Percentiles rank a stretch among this genome's conserved stretches.
Conservation (phyloP, 306 rosid species). For the Oxytropis ochrocephala region DNA sequence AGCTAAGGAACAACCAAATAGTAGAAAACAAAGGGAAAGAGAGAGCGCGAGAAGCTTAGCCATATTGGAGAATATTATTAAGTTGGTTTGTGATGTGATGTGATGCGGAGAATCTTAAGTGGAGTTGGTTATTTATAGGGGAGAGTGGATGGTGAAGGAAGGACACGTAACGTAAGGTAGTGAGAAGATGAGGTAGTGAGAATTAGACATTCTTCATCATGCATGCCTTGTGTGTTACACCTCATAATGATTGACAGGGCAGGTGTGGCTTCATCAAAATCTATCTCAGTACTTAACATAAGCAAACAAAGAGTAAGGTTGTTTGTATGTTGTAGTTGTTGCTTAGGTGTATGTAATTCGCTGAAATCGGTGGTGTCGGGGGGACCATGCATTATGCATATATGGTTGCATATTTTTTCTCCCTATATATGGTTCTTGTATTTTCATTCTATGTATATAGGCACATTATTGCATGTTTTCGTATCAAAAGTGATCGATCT, state of each 20-base stretch:
- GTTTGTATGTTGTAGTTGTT: neutral
- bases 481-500: too few species aligned
- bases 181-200: neutral
- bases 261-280: slow-evolving; percentile 23
- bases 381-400: slow-evolving; percentile 20
- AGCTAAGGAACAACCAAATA: slow-evolving; percentile 32
- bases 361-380: neutral
- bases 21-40: slow-evolving; percentile 35
- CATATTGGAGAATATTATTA: slow-evolving; percentile 23
- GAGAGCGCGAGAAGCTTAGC: slow-evolving; percentile 36
- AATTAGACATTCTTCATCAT: slow-evolving; percentile 39
- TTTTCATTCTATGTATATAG: too few species aligned
- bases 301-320: neutral
- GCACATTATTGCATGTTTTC: too few species aligned
- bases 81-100: slow-evolving; percentile 9
- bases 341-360: too few species aligned
- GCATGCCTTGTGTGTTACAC: slow-evolving; percentile 40
- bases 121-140: slow-evolving; percentile 10
- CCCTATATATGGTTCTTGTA: too few species aligned
- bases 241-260: slow-evolving; percentile 14
- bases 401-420: too few species aligned
- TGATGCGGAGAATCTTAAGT: slow-evolving; percentile 25
- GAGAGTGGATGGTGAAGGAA: neutral
- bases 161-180: slow-evolving; percentile 50
- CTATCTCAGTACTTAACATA: too few species aligned